Evolutionary conservation across 2,329 filamentous ascomycete species (phyloP).

Genomic region (Macrophomina pseudophaseolina): DNA sequence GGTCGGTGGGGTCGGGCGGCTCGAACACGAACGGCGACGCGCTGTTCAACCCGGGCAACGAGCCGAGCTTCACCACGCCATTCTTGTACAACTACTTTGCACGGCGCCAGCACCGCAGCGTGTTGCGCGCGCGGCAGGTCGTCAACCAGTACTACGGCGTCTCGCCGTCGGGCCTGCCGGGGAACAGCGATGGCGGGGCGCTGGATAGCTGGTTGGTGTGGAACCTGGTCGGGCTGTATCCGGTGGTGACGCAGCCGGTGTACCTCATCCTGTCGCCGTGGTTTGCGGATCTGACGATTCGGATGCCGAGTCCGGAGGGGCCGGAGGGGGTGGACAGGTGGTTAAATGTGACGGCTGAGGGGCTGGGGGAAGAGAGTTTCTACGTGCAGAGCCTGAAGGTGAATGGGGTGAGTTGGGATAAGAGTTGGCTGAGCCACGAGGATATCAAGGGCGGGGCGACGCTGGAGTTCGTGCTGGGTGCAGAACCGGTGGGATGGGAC

Average conservation of each 20-base stretch:
- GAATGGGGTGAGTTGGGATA: slow-evolving; percentile 58
- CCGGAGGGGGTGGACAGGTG: slow-evolving; percentile 34
- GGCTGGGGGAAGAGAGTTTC: slow-evolving; percentile 51
- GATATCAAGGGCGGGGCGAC: slow-evolving; percentile 59
- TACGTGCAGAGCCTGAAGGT: slow-evolving; percentile 61
- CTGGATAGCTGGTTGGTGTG: slow-evolving; percentile 56
- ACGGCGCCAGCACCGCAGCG: slow-evolving; percentile 45
- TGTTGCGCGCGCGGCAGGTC: slow-evolving; percentile 39
- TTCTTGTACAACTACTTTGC: slow-evolving; percentile 37
- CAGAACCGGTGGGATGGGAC: slow-evolving; percentile 59
- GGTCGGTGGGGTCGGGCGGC: slow-evolving; percentile 41
- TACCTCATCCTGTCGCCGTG: slow-evolving; percentile 48
- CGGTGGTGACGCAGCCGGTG: slow-evolving; percentile 46
- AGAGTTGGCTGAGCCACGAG: slow-evolving; percentile 62
- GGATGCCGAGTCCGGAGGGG: slow-evolving; percentile 26
- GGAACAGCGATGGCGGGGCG: slow-evolving; percentile 51
- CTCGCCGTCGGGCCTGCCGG: slow-evolving; percentile 44
- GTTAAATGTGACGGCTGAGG: slow-evolving; percentile 54
- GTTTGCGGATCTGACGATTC: slow-evolving; percentile 43
- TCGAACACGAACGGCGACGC: slow-evolving; percentile 39
- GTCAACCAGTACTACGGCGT: slow-evolving; percentile 42
- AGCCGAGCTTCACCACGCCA: slow-evolving; percentile 35
- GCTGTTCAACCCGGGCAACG: slow-evolving; percentile 40
- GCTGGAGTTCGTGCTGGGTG: slow-evolving; percentile 68
- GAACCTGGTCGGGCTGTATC: slow-evolving; percentile 53